Conservation (phyloP, 345 rosid species). For the Eucalyptus victrix region DNA sequence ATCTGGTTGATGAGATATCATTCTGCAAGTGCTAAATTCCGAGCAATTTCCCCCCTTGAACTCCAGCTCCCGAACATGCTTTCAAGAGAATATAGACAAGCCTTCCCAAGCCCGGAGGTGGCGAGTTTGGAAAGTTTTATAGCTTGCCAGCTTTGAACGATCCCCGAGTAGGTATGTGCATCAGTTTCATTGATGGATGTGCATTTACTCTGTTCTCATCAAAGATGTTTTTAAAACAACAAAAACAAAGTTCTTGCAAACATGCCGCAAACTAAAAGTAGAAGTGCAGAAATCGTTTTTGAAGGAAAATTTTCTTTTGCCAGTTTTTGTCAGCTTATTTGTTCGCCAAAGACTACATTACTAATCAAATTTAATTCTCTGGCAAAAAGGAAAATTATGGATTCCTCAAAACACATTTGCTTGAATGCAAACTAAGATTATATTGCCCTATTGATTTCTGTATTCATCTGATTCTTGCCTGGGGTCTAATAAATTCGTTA, state of each 20-base stretch:
- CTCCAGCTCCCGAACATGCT: constrained; percentile 59
- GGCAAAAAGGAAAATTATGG: background rate
- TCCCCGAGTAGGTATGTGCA: constrained; percentile 49
- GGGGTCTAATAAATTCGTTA: background rate
- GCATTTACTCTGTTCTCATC: background rate
- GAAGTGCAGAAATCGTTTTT: background rate
- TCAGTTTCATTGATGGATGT: background rate
- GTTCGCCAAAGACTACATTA: background rate
- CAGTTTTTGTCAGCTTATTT: background rate
- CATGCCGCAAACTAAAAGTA: background rate
- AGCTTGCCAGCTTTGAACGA: constrained; percentile 68
- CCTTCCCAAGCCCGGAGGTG: constrained; percentile 79
- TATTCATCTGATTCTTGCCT: background rate
- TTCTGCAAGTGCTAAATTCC: background rate
- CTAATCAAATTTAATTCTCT: background rate
- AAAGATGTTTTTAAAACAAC: background rate
- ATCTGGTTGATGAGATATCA: background rate
- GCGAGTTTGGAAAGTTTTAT: constrained; percentile 69
- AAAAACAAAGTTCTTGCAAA: background rate
- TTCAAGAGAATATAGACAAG: constrained; percentile 50
- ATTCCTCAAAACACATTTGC: background rate
- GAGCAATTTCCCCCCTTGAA: background rate
- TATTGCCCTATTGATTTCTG: background rate
- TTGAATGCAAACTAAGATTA: background rate
- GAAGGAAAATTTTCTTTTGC: background rate